Evolutionary conservation across 2,329 filamentous ascomycete genomes (phyloP).

Genomic region (Ciborinia camelliae): DNA sequence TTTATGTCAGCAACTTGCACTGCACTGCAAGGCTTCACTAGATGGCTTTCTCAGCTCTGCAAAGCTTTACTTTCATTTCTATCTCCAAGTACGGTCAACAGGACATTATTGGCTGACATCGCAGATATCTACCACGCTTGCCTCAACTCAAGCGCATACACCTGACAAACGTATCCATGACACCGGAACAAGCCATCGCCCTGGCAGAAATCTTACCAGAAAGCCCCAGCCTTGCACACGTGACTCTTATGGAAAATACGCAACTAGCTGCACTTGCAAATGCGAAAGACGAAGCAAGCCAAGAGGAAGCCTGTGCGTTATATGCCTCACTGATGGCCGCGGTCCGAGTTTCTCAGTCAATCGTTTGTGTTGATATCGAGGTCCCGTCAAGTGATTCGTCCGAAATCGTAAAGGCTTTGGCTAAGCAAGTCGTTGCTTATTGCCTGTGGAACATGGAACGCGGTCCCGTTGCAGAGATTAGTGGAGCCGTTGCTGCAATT

Average conservation of each 20-base stretch:
- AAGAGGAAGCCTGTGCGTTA: slow-evolving; percentile 91
- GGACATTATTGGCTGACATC: slow-evolving; percentile 12
- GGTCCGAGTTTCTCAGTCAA: slow-evolving; percentile 73
- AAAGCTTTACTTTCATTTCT: background rate
- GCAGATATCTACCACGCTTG: slow-evolving; percentile 74
- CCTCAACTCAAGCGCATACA: slow-evolving; percentile 77
- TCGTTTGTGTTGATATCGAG: slow-evolving; percentile 90
- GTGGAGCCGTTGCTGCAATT: slow-evolving; percentile 40
- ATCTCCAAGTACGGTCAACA: background rate
- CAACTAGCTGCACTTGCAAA: slow-evolving; percentile 67
- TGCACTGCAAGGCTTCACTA: background rate
- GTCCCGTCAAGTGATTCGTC: slow-evolving; percentile 77
- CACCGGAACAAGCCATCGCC: slow-evolving; percentile 83
- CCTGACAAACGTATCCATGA: slow-evolving; percentile 78
- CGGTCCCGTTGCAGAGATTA: slow-evolving; percentile 63
- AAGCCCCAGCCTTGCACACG: slow-evolving; percentile 73
- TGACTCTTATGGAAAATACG: slow-evolving; percentile 82
- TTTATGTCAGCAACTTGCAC: slow-evolving; percentile 6
- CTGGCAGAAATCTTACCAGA: slow-evolving; percentile 89
- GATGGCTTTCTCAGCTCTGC: slow-evolving; percentile 12
- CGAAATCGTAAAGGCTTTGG: slow-evolving; percentile 86
- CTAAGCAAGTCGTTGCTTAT: slow-evolving; percentile 92
- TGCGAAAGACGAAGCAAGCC: slow-evolving; percentile 71
- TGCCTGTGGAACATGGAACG: slow-evolving; percentile 88
- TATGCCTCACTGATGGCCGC: slow-evolving; percentile 91